These are phyloP conservation scores for Saturnispora saitoi DNA, from an alignment of 805 yeast genomes.

Conservation along the genomic window DNA sequence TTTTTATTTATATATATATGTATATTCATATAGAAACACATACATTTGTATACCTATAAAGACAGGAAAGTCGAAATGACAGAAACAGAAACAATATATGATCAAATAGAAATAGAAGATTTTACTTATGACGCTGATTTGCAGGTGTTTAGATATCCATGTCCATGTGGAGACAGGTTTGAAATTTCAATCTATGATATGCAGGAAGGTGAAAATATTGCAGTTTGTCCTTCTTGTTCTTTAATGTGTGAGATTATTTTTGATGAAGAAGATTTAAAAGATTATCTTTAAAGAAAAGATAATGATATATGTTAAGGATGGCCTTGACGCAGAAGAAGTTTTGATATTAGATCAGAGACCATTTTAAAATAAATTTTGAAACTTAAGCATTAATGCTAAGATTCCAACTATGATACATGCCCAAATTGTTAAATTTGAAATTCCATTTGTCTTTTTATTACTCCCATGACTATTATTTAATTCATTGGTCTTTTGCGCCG, in stretches of 20 bases:
- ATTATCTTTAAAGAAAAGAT: constrained; percentile 26
- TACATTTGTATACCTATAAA: too few relatives aligned
- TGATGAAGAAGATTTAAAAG: constrained; percentile 53
- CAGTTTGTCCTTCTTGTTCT: constrained; percentile 95
- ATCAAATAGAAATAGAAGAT: constrained; percentile 95
- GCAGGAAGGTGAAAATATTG: constrained; percentile 84
- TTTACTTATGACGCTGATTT: constrained; percentile 82
- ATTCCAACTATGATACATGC: constrained; percentile 2
- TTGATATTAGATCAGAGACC: background rate
- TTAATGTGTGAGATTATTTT: constrained; percentile 87
- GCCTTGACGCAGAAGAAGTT: background rate
- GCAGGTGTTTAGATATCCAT: constrained; percentile 83
- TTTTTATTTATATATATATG: too few relatives aligned
- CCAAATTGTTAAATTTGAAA: background rate
- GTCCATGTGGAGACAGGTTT: constrained; percentile 96
- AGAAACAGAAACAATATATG: constrained; percentile 62
- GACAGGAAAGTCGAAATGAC: background rate
- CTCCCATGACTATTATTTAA: background rate
- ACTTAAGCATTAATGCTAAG: constrained; percentile 1
- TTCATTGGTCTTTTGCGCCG: background rate
- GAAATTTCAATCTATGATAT: constrained; percentile 81
- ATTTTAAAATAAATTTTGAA: background rate
- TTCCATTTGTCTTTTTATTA: background rate
- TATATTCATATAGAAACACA: too few relatives aligned
- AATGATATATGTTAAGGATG: background rate